These are phyloP conservation scores for Cyberlindnera misumaiensis DNA, from an alignment of 805 yeast species.

Conservation along the genomic window DNA sequence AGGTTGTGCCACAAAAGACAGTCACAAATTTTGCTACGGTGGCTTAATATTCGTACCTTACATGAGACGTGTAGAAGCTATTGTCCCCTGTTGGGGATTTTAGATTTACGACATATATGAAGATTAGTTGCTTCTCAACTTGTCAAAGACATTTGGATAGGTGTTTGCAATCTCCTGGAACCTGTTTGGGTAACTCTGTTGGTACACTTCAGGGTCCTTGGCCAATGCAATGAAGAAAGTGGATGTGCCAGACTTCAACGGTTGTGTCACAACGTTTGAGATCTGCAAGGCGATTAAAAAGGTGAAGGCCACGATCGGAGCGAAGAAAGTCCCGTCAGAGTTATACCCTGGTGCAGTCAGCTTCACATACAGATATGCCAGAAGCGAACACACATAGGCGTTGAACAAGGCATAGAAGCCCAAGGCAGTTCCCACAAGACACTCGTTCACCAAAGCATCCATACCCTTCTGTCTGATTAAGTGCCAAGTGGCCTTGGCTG, in stretches of 20 bases:
- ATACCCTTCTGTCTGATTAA: constrained; percentile 73
- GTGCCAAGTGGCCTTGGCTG: constrained; percentile 80
- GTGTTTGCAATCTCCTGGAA: constrained; percentile 58
- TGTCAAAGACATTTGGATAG: constrained; percentile 64
- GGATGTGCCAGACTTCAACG: constrained; percentile 74
- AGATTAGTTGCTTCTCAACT: constrained; percentile 26
- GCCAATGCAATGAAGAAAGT: constrained; percentile 82
- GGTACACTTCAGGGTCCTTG: constrained; percentile 78
- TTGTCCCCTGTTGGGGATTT: neutral
- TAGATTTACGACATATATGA: no score
- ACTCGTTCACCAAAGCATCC: constrained; percentile 80
- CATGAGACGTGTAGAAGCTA: no score
- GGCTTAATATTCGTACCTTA: no score
- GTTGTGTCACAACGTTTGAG: constrained; percentile 62
- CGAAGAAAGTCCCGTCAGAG: constrained; percentile 50
- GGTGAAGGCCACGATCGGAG: constrained; percentile 68
- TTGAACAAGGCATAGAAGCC: constrained; percentile 70
- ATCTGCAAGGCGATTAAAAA: constrained; percentile 72
- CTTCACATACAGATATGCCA: constrained; percentile 59
- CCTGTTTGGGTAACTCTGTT: constrained; percentile 60
- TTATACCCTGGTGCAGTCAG: constrained; percentile 66
- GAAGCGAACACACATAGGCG: constrained; percentile 56
- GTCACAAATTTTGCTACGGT: no score
- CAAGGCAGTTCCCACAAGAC: constrained; percentile 70
- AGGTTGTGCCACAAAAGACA: no score